A percentile compares a stretch with the other conserved stretches of the same genome.
Conservation (phyloP, 148 eudicot genomes). For the Fagopyrum esculentum region DNA sequence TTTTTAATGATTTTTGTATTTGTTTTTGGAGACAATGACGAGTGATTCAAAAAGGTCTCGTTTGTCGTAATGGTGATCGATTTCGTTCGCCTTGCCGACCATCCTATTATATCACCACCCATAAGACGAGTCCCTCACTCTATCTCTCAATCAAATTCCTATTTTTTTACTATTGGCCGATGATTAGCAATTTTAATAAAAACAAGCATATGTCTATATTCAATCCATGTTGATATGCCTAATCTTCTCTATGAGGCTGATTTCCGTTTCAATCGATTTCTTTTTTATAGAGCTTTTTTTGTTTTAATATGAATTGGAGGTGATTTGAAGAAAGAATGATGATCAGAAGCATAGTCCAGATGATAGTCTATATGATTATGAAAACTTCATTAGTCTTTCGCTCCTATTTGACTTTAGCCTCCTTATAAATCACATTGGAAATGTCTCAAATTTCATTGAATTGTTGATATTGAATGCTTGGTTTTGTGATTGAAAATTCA, state of each 20-base stretch:
- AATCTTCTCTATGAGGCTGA: constrained; percentile 20
- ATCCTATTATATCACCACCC: constrained; percentile 54
- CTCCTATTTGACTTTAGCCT: constrained; percentile 60
- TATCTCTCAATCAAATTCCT: neutral
- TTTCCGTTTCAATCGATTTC: constrained; percentile 7
- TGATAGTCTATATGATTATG: constrained; percentile 32
- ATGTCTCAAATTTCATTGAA: too few relatives aligned
- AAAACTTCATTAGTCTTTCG: constrained; percentile 49
- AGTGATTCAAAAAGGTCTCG: constrained; percentile 5
- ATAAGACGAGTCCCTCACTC: constrained; percentile 34
- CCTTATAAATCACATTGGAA: neutral
- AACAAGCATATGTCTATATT: constrained; percentile 22
- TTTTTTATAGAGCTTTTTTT: constrained; percentile 1
- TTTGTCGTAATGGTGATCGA: constrained; percentile 15
- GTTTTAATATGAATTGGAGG: neutral
- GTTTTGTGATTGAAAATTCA: too few relatives aligned
- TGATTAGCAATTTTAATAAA: constrained; percentile 13
- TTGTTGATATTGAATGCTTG: too few relatives aligned
- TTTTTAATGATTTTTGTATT: neutral
- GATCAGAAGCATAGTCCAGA: constrained; percentile 31
- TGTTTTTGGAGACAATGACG: constrained; percentile 8
- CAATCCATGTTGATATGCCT: constrained; percentile 4
- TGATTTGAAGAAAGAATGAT: constrained; percentile 9
- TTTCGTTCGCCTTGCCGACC: constrained; percentile 31
- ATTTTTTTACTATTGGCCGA: constrained; percentile 12